Conservation (phyloP, 148 eudicot species). For the Silene conica region DNA sequence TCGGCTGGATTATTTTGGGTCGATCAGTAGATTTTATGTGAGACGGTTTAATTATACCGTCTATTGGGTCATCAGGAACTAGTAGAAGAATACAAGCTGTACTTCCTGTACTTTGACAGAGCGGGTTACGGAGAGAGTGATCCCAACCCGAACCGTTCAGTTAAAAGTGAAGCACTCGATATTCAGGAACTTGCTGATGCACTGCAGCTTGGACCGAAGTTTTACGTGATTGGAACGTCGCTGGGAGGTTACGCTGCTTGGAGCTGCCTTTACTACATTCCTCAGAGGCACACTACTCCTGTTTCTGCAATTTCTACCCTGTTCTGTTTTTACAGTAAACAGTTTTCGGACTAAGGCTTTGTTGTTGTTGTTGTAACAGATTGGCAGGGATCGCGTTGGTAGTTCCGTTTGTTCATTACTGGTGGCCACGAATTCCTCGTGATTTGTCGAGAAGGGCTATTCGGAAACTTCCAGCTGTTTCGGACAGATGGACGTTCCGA, state of each 20-base stretch:
- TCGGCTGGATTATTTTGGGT: too few relatives aligned
- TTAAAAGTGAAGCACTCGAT: conserved; percentile 63
- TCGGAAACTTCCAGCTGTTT: background rate
- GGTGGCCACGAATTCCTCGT: background rate
- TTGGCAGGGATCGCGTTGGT: background rate
- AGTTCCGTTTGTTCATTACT: background rate
- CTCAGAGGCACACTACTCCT: background rate
- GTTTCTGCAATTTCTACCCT: background rate
- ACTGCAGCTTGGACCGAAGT: conserved; percentile 55
- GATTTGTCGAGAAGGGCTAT: background rate
- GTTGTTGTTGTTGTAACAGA: background rate
- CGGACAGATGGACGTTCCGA: background rate
- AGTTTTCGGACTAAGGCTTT: too few relatives aligned
- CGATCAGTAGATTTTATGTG: too few relatives aligned
- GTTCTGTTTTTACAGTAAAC: background rate
- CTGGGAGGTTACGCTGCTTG: conserved; percentile 47
- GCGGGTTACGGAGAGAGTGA: conserved; percentile 89
- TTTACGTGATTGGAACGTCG: conserved; percentile 23
- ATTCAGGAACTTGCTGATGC: conserved; percentile 72
- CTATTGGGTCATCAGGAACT: conserved; percentile 5
- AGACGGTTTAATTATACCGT: too few relatives aligned
- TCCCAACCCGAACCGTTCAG: conserved; percentile 58
- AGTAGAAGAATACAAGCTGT: conserved; percentile 43
- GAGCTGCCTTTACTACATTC: background rate
- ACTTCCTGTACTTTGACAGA: conserved; percentile 56